Base-by-base conservation (phyloP, 192 early-diverging fungal species). In the Entomortierella lignicola region DNA sequence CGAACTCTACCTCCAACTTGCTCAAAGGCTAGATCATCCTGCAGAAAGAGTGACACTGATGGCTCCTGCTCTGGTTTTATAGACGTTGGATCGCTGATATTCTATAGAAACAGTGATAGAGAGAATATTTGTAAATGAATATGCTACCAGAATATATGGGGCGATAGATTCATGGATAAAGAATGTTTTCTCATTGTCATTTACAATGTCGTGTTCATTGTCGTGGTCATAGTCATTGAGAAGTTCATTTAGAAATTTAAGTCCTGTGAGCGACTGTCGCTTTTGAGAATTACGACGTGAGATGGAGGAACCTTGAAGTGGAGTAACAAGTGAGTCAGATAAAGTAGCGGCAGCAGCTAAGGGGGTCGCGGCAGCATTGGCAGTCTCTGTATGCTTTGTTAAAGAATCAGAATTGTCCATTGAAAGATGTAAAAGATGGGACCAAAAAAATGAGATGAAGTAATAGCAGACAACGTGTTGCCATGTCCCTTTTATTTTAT, bases 1-100 rank as follows among this genome's bases (percentile, higher is more conserved):
- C 10, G 30, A 26, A 55, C 0, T 31, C 20, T 79, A 79, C 75
- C 75, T 64, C 75, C 75, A 8, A 79, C 75, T 44, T 79, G 68
- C 31, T 79, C 67, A 52, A 79, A 79, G 0, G 75, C 75, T 2
- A 70, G 60, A 37, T 79, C 75, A 31, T 79, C 75, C 52, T 79
- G 67, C 10, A 70, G 31, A 21, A 70, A 50, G 26, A 70, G 41
- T 1, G 75, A 60, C 12, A 79, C 21, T 44, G 63, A 56, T 12
- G 61, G 8, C 20, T 79, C 73, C 18, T 62, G 66, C 17, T 64
- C 66, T 17, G 44, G 50, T 17, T 77, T 77, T 48, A 64, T 60
- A n/a, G 66, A 77, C 1, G 51, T 3, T 1, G 37, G 23, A 26
- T 44, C 48, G 4, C 1, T 63, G 50, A 63, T 48, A 51, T 63